These are phyloP conservation scores for Eimeria mitis DNA, from an alignment of 169 alveolate species.

Conservation along the genomic window DNA sequence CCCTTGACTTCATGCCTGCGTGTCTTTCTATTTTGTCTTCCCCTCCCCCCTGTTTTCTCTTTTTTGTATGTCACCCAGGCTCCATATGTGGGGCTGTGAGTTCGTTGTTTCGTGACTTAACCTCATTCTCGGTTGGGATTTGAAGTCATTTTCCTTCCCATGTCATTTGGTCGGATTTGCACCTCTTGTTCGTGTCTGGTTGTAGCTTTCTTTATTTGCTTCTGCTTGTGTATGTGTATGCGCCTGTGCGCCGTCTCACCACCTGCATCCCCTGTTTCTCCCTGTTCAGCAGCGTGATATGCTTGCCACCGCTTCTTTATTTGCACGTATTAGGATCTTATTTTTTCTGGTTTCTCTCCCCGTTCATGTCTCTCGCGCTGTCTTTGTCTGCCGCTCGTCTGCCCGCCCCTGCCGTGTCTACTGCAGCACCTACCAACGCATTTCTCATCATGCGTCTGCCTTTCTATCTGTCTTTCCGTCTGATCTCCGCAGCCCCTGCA, in stretches of 20 bases:
- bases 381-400: background rate
- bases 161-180: background rate
- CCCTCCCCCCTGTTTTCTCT: background rate
- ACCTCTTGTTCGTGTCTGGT: background rate
- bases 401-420: background rate
- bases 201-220: background rate
- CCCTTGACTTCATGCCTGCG: background rate
- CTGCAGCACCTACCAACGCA: background rate
- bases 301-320: background rate
- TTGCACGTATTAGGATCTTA: background rate
- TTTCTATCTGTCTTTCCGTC: background rate
- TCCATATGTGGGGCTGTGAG: background rate
- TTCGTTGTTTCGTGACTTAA: background rate
- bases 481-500: conserved; percentile 4
- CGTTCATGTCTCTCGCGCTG: background rate
- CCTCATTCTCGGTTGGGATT: background rate
- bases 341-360: background rate
- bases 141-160: background rate
- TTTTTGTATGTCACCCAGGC: background rate
- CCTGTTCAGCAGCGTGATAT: background rate
- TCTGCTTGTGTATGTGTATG: background rate
- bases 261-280: background rate
- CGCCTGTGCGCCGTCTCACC: background rate
- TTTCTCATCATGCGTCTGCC: background rate
- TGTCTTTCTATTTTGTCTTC: background rate